phyloP scores from a whole-genome alignment of 2,329 filamentous ascomycete species.

The Tolypocladium sp. region DNA sequence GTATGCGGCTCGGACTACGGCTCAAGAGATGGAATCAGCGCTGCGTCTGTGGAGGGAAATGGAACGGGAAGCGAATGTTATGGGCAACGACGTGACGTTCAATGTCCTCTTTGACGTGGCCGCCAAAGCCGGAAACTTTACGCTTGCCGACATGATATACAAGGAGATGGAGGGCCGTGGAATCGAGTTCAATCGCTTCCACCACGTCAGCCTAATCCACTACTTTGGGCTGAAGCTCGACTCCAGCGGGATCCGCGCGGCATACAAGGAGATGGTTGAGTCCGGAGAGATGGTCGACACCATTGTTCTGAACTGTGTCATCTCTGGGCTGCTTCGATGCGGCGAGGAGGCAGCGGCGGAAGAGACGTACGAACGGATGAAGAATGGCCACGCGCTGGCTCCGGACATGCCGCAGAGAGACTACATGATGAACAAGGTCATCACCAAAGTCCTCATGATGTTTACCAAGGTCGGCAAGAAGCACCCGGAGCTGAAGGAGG shows the following conservation, averaged over 20 bases:
- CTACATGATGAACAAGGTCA: slow-evolving; percentile 36
- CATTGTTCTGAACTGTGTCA: slow-evolving; percentile 76
- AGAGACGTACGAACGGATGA: slow-evolving; percentile 79
- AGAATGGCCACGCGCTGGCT: slow-evolving; percentile 40
- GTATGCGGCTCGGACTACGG: slow-evolving; percentile 53
- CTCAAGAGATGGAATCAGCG: slow-evolving; percentile 48
- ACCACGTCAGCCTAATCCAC: slow-evolving; percentile 74
- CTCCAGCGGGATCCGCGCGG: slow-evolving; percentile 61
- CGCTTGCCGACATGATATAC: slow-evolving; percentile 75
- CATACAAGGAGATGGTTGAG: slow-evolving; percentile 77
- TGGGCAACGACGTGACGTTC: slow-evolving; percentile 72
- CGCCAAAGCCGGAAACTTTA: slow-evolving; percentile 74
- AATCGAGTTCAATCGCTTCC: slow-evolving; percentile 64
- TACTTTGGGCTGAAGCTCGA: slow-evolving; percentile 72
- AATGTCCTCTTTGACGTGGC: slow-evolving; percentile 88
- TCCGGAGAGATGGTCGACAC: slow-evolving; percentile 84
- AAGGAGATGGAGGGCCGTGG: slow-evolving; percentile 68
- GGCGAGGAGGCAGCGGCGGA: slow-evolving; percentile 71
- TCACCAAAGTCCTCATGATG: slow-evolving; percentile 49
- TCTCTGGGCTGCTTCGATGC: slow-evolving; percentile 66
- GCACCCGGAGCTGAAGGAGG: slow-evolving; percentile 42
- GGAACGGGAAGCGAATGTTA: slow-evolving; percentile 61
- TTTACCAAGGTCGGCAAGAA: slow-evolving; percentile 44
- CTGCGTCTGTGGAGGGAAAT: slow-evolving; percentile 82
- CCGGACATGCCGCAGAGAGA: slow-evolving; percentile 32